Percentiles rank a stretch among this genome's conserved stretches.
Conservation (phyloP, 768 basidiomycete species). For the Leccinum variicolor region DNA sequence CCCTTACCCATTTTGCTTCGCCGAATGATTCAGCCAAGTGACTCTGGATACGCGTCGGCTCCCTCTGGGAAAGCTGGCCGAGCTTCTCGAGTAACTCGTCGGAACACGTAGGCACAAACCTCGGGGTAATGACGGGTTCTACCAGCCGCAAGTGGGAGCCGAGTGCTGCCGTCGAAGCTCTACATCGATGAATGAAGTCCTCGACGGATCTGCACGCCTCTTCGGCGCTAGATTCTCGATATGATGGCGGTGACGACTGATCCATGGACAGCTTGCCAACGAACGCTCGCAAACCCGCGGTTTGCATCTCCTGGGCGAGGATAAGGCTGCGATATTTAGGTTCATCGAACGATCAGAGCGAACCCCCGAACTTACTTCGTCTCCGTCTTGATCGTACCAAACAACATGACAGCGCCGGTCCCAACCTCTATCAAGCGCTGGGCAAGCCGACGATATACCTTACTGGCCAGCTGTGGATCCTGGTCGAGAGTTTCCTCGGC, state of each 20-base stretch:
- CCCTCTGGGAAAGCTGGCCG: slow-evolving; percentile 46
- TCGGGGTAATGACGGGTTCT: slow-evolving; percentile 82
- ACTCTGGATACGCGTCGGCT: slow-evolving; percentile 64
- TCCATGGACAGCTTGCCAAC: slow-evolving; percentile 95
- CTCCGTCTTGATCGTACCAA: slow-evolving; percentile 79
- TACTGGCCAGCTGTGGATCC: slow-evolving; percentile 54
- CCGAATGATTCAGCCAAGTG: slow-evolving; percentile 82
- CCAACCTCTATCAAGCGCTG: slow-evolving; percentile 66
- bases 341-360: neutral
- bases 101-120: slow-evolving; percentile 88
- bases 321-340: slow-evolving; percentile 51
- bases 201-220: slow-evolving; percentile 49
- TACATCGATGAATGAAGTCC: slow-evolving; percentile 56
- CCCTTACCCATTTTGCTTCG: slow-evolving; percentile 68
- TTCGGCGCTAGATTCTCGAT: slow-evolving; percentile 57
- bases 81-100: slow-evolving; percentile 64
- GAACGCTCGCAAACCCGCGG: slow-evolving; percentile 70
- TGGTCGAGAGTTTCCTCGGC: slow-evolving; percentile 75
- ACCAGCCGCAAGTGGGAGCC: slow-evolving; percentile 51
- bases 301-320: slow-evolving; percentile 71
- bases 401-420: slow-evolving; percentile 73
- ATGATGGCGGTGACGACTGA: slow-evolving; percentile 65
- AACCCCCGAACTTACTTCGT: slow-evolving; percentile 60
- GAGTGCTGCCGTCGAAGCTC: slow-evolving; percentile 36
- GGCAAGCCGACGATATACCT: slow-evolving; percentile 67